These are phyloP conservation scores for Aspergillus bertholletiae DNA, from an alignment of 495 filamentous ascomycete genomes.

Conservation along the genomic window DNA sequence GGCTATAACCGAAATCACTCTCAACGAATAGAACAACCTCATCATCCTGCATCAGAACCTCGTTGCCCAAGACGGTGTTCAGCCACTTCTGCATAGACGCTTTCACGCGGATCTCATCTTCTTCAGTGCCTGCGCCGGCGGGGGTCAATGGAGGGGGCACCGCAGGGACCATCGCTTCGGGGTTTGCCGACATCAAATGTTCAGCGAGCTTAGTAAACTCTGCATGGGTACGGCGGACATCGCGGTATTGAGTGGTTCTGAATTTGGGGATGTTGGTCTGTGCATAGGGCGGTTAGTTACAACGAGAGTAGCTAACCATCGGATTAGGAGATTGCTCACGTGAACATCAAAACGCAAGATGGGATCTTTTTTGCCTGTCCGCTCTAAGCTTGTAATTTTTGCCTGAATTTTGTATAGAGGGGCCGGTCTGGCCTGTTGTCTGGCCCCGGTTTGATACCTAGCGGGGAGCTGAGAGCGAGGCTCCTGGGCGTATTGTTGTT, in stretches of 20 bases:
- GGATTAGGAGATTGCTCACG: conserved; percentile 49
- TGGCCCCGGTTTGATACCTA: conserved; percentile 43
- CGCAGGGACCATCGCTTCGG: conserved; percentile 95
- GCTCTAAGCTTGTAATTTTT: conserved; percentile 89
- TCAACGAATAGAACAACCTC: conserved; percentile 97
- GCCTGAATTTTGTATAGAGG: conserved; percentile 84
- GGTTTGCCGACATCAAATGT: conserved; percentile 91
- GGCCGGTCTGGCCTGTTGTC: conserved; percentile 38
- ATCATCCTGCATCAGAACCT: conserved; percentile 89
- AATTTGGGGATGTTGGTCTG: conserved; percentile 98
- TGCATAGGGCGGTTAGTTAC: conserved; percentile 10
- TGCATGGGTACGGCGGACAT: conserved; percentile 89
- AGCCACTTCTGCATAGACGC: conserved; percentile 90
- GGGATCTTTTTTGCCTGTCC: conserved; percentile 91
- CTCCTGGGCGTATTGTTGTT: conserved; percentile 41
- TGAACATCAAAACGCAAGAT: conserved; percentile 96
- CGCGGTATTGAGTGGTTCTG: conserved; percentile 95
- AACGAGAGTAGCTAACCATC: neutral
- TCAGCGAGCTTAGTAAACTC: conserved; percentile 95
- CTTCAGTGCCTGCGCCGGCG: conserved; percentile 92
- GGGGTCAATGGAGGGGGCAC: conserved; percentile 88
- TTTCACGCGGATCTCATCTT: conserved; percentile 90
- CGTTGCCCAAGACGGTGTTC: conserved; percentile 85
- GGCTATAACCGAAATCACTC: conserved; percentile 97
- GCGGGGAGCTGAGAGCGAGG: conserved; percentile 47